A percentile compares a stretch with the other conserved stretches of the same genome.
phyloP scores from a whole-genome alignment of 345 rosid genomes.

The Psidium guajava region DNA sequence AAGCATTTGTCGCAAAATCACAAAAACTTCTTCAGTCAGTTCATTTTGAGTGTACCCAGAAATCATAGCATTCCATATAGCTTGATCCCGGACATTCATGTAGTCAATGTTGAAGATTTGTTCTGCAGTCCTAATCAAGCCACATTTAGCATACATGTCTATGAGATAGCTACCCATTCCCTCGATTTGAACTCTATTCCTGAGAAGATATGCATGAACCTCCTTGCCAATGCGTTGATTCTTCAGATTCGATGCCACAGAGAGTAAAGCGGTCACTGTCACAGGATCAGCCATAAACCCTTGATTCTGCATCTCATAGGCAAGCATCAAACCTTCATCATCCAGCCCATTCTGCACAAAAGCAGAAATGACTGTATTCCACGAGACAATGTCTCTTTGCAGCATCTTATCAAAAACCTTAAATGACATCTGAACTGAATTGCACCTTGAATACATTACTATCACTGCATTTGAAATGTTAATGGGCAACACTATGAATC shows the following conservation, averaged over 20 bases:
- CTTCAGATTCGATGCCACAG: constrained; percentile 81
- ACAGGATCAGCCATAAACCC: constrained; percentile 50
- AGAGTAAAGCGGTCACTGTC: constrained; percentile 67
- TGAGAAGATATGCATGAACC: constrained; percentile 69
- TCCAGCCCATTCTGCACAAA: constrained; percentile 74
- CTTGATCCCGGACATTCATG: constrained; percentile 42
- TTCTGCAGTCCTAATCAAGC: constrained; percentile 41
- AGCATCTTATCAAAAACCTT: constrained; percentile 53
- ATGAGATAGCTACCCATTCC: constrained; percentile 79
- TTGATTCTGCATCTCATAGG: constrained; percentile 80
- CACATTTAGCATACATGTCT: constrained; percentile 83
- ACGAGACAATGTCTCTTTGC: constrained; percentile 65
- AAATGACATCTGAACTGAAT: constrained; percentile 47
- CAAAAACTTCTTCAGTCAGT: constrained; percentile 43
- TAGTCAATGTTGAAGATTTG: constrained; percentile 29
- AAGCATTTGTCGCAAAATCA: constrained; percentile 46
- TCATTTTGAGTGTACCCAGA: constrained; percentile 76
- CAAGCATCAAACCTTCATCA: constrained; percentile 81
- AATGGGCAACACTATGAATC: constrained; percentile 25
- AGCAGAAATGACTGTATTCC: constrained; percentile 85
- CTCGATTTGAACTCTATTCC: constrained; percentile 48
- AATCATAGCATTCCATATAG: constrained; percentile 87
- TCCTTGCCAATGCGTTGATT: constrained; percentile 59
- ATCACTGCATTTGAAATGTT: constrained; percentile 50
- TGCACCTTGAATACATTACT: constrained; percentile 79